Percentiles rank a stretch among this genome's conserved stretches.
Evolutionary conservation across 768 basidiomycete species (phyloP).

Genomic region (Boletus subparvulus): DNA sequence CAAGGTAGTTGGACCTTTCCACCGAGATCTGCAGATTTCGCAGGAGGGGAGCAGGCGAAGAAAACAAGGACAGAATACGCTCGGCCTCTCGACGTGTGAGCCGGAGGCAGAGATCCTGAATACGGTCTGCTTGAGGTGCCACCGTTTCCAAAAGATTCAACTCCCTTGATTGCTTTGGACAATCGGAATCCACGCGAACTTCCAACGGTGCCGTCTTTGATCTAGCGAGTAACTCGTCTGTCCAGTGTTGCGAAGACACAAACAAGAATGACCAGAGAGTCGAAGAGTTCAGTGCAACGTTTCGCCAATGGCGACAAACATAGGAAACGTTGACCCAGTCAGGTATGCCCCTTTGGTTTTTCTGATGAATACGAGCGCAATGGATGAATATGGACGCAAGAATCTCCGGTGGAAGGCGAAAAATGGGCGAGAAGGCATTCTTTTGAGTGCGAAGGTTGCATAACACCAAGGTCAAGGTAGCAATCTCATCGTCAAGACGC

Average conservation of each 20-base stretch:
- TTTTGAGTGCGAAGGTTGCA: slow-evolving; percentile 15
- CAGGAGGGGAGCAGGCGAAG: slow-evolving; percentile 33
- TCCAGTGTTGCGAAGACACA: slow-evolving; percentile 36
- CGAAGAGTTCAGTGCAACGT: slow-evolving; percentile 41
- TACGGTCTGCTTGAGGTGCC: slow-evolving; percentile 35
- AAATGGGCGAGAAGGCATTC: slow-evolving; percentile 19
- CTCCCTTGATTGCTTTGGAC: slow-evolving; percentile 24
- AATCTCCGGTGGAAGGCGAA: slow-evolving; percentile 22
- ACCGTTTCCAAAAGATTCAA: slow-evolving; percentile 32
- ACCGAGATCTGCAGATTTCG: slow-evolving; percentile 29
- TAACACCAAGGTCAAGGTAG: slow-evolving; percentile 10
- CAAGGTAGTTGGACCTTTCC: slow-evolving; percentile 17
- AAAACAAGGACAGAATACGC: slow-evolving; percentile 26
- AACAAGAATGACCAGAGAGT: slow-evolving; percentile 41
- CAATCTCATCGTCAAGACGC: slow-evolving; percentile 21
- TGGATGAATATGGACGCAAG: slow-evolving; percentile 24
- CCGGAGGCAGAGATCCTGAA: slow-evolving; percentile 33
- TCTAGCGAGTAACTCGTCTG: slow-evolving; percentile 43
- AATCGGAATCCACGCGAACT: slow-evolving; percentile 28
- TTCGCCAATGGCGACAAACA: slow-evolving; percentile 41
- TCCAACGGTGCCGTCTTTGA: slow-evolving; percentile 41
- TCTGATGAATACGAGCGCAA: background rate
- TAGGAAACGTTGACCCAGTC: slow-evolving; percentile 25
- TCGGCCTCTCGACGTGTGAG: slow-evolving; percentile 16
- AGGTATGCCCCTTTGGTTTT: slow-evolving; percentile 4